Evolutionary conservation across 176 grass and related monocot species (phyloP).

Genomic region (Raddia guianensis): DNA sequence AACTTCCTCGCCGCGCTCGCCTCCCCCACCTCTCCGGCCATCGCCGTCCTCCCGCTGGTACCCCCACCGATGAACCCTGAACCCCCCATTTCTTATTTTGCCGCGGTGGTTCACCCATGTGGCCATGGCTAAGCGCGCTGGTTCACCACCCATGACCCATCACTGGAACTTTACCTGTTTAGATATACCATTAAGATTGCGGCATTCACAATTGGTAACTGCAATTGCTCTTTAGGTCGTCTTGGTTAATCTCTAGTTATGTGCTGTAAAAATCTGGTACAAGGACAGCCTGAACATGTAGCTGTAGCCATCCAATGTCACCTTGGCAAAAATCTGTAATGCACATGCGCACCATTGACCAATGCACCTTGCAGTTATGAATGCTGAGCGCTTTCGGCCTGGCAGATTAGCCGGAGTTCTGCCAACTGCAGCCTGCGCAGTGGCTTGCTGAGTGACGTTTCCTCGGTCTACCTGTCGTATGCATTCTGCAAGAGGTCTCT

Average conservation of each 20-base stretch:
- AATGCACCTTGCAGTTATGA: constrained; percentile 10
- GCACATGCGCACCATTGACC: background rate
- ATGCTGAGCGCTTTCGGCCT: background rate
- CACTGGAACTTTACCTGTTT: background rate
- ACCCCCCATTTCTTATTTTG: background rate
- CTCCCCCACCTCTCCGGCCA: constrained; percentile 55
- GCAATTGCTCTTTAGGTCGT: background rate
- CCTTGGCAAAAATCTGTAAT: background rate
- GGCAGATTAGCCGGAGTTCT: constrained; percentile 60
- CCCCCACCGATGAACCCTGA: background rate
- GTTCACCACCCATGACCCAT: too few species aligned
- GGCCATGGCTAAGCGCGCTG: background rate
- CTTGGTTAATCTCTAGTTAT: background rate
- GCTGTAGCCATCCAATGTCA: background rate
- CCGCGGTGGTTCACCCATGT: constrained; percentile 22
- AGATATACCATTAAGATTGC: background rate
- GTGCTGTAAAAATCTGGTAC: background rate
- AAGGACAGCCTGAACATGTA: constrained; percentile 4
- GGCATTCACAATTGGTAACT: background rate
- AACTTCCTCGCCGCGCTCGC: constrained; percentile 71
- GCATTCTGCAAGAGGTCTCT: constrained; percentile 79
- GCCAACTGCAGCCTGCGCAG: constrained; percentile 64
- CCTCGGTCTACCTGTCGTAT: constrained; percentile 73
- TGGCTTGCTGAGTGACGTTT: constrained; percentile 62
- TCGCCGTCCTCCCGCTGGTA: constrained; percentile 74